Percentiles rank a stretch among this genome's conserved stretches.
These are phyloP conservation scores for Melastoma candidum DNA, from an alignment of 441 rosid species.

Conservation along the genomic window DNA sequence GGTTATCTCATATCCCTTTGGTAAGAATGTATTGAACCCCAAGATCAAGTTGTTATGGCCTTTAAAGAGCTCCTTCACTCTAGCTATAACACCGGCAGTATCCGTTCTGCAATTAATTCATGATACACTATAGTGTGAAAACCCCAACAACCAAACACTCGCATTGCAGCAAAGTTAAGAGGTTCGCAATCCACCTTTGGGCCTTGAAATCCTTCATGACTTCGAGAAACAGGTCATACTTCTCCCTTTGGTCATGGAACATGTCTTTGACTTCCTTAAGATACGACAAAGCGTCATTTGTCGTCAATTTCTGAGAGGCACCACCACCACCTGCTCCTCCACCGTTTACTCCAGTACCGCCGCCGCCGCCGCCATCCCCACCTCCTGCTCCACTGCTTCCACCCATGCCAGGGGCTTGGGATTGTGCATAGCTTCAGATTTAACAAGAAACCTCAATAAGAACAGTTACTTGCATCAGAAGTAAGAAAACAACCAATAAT, in stretches of 20 bases:
- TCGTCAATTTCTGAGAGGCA: constrained; percentile 65
- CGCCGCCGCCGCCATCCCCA: no score
- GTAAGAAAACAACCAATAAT: no score
- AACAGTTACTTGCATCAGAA: no score
- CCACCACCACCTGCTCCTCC: constrained; percentile 20
- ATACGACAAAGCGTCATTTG: constrained; percentile 80
- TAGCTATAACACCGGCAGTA: constrained; percentile 85
- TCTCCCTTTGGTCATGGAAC: constrained; percentile 90
- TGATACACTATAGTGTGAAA: no score
- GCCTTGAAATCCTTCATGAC: constrained; percentile 99
- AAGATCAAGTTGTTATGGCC: constrained; percentile 87
- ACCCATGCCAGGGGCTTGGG: constrained; percentile 28
- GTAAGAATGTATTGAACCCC: constrained; percentile 94
- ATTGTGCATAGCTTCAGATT: constrained; percentile 54
- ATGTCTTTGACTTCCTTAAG: constrained; percentile 90
- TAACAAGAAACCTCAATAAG: constrained; percentile 5
- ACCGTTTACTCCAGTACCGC: constrained; percentile 25
- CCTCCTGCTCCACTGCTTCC: no score
- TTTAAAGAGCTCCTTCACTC: constrained; percentile 86
- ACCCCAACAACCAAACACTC: no score
- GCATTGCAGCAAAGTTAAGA: not conserved
- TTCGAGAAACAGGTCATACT: constrained; percentile 83
- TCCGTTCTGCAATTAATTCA: constrained; percentile 52
- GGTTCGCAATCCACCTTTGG: constrained; percentile 39
- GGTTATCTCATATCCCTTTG: constrained; percentile 88